Evolutionary conservation across 192 early-diverging fungal species (phyloP).

Genomic region (Lunasporangiospora selenospora): DNA sequence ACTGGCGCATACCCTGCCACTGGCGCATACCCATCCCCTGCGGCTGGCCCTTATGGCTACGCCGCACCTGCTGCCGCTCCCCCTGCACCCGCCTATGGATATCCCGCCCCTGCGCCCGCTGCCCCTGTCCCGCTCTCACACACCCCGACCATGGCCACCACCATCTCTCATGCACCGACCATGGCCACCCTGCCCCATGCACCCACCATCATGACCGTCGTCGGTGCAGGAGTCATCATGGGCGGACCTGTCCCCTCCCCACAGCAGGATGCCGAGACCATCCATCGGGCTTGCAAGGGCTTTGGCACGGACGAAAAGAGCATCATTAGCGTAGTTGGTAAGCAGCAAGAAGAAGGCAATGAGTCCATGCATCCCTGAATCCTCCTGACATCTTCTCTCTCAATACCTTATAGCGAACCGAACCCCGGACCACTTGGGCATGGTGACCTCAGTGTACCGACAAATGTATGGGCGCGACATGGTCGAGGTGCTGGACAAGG

Average conservation of each 20-base stretch:
- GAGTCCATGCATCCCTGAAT: neutral
- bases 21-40: conserved; percentile 11
- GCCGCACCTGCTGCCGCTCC: neutral
- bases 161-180: conserved; percentile 10
- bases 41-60: neutral
- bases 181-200: conserved; percentile 1
- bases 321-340: conserved; percentile 46
- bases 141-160: conserved; percentile 7
- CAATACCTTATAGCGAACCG: conserved; percentile 8
- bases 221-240: neutral
- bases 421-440: conserved; percentile 25
- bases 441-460: conserved; percentile 30
- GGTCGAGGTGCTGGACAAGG: conserved; percentile 39
- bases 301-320: conserved; percentile 42
- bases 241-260: conserved; percentile 23
- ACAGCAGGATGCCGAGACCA: conserved; percentile 45
- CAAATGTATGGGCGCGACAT: conserved; percentile 42
- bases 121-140: neutral
- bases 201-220: conserved; percentile 14
- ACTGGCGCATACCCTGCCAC: neutral
- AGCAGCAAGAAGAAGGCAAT: conserved; percentile 1
- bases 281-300: conserved; percentile 33
- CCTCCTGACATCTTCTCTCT: no score
- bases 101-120: conserved; percentile 16
- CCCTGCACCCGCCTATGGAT: conserved; percentile 5